These are phyloP conservation scores for Capronia americana DNA, from an alignment of 2,329 filamentous ascomycete genomes.

Conservation along the genomic window DNA sequence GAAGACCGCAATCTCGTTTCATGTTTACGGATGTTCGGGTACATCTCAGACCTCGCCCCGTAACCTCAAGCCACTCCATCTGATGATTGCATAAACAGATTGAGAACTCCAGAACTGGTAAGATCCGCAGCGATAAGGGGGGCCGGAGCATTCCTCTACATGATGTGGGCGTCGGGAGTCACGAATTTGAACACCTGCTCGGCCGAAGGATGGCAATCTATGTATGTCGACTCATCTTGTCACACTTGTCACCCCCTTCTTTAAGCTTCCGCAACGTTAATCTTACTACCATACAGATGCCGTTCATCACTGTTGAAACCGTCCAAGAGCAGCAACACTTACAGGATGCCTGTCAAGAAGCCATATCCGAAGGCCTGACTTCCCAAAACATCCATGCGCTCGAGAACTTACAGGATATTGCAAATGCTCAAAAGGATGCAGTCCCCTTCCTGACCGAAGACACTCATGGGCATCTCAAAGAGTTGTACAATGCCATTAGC, in stretches of 20 bases:
- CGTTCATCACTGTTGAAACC: not conserved
- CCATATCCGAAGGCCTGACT: not conserved
- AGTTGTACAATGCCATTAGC: not conserved
- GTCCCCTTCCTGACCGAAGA: not conserved
- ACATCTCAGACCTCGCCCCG: not conserved
- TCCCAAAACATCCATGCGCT: not conserved
- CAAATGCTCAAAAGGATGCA: not conserved
- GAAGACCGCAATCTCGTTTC: conserved; percentile 2
- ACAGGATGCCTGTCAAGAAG: not conserved
- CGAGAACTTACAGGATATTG: conserved; percentile 1
- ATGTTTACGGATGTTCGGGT: conserved; percentile 1
- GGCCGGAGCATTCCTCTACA: not conserved
- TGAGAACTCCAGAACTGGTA: not conserved
- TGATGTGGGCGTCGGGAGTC: not conserved
- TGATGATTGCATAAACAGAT: not conserved
- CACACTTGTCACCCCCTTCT: too few relatives aligned
- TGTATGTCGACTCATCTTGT: not conserved
- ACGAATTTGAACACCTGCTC: not conserved
- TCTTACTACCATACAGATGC: not conserved
- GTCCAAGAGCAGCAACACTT: not conserved
- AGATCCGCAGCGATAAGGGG: not conserved
- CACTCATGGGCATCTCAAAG: not conserved
- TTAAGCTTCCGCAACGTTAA: not conserved
- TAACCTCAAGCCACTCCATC: not conserved
- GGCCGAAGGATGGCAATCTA: not conserved